Base-by-base conservation (phyloP, 345 rosid genomes). In the Eucalyptus grandis region DNA sequence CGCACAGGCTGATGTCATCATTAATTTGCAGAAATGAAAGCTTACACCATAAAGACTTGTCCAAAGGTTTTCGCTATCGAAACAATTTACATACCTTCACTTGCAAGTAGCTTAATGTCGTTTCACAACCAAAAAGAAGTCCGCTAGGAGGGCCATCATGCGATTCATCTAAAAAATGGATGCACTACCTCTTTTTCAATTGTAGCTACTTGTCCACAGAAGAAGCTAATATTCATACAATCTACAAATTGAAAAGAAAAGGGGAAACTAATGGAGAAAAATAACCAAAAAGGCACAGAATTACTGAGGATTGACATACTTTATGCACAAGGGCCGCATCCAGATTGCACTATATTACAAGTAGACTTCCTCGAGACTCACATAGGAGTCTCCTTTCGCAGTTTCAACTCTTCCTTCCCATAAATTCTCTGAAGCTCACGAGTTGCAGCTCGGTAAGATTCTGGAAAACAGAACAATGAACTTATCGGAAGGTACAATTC, bases 391-490 rank as follows among this genome's bases (percentile, higher is more conserved):
- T 87, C 49, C 65, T 43, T 44, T 91, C 89, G 96, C 44, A 94
- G 88, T 87, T 93, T 91, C 83, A 92, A 92, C 80, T 95, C 97
- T 90, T 96, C 98, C 93, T 95, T 96, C 82, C 98, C 98, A 89
- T 96, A 96, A 49, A 96, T 96, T 43, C 98, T 96, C 87, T 96
- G 97, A 89, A 97, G 98, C 93, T 96, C 99, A 5, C 96, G 92
- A n/a, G 97, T 97, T 22, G 99, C 99, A 4, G 98, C 99, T 93
- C 93, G 97, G 91, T 93, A 97, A 54, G 99, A 97, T 90, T 97
- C 98, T 96, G 95, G 15, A 46, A 90, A 88, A 8, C 24, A 81
- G 17, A 46, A 62, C 16, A 56, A 24, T 47, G 87, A 86, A 9
- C 26, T 86, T n/a, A 17, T 40, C 13, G 26, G 80, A 56, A 17